Conservation (phyloP, 1,284 basidiomycete genomes). For the Cutaneotrichosporon sp. region DNA sequence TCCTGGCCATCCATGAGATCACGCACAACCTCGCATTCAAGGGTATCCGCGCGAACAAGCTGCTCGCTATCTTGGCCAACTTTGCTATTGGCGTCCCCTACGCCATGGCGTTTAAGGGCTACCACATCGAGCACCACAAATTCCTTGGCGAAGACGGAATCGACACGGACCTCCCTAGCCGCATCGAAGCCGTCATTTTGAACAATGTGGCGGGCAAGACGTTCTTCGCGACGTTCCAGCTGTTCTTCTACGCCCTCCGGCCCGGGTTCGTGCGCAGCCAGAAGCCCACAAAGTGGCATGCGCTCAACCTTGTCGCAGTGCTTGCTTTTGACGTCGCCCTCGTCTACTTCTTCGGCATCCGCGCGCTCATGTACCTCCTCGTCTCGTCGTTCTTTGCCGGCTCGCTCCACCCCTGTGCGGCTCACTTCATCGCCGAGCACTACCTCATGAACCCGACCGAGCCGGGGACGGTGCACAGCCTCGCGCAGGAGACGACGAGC, state of each 20-base stretch:
- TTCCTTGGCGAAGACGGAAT: constrained; percentile 87
- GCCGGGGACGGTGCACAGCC: constrained; percentile 26
- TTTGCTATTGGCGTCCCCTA: constrained; percentile 91
- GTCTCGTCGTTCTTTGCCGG: constrained; percentile 91
- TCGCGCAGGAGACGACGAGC: constrained; percentile 84
- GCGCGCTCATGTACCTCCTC: constrained; percentile 76
- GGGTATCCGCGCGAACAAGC: constrained; percentile 74
- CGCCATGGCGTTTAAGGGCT: constrained; percentile 93
- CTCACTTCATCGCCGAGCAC: constrained; percentile 96
- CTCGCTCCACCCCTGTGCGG: constrained; percentile 88
- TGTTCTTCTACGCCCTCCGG: constrained; percentile 94
- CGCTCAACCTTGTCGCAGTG: constrained; percentile 67
- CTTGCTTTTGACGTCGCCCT: constrained; percentile 68
- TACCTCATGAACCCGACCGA: constrained; percentile 69
- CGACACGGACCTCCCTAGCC: constrained; percentile 85
- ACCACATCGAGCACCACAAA: constrained; percentile 92
- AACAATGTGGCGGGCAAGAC: constrained; percentile 97
- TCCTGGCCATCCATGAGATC: constrained; percentile 96
- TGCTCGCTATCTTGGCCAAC: constrained; percentile 85
- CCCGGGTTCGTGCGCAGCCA: constrained; percentile 91
- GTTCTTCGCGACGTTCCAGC: constrained; percentile 98
- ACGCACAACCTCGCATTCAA: constrained; percentile 95
- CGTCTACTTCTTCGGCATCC: constrained; percentile 58
- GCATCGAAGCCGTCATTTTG: constrained; percentile 73
- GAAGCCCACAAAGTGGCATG: constrained; percentile 74